phyloP scores from a whole-genome alignment of 2,329 filamentous ascomycete genomes.

The Nigrospora oryzae region DNA sequence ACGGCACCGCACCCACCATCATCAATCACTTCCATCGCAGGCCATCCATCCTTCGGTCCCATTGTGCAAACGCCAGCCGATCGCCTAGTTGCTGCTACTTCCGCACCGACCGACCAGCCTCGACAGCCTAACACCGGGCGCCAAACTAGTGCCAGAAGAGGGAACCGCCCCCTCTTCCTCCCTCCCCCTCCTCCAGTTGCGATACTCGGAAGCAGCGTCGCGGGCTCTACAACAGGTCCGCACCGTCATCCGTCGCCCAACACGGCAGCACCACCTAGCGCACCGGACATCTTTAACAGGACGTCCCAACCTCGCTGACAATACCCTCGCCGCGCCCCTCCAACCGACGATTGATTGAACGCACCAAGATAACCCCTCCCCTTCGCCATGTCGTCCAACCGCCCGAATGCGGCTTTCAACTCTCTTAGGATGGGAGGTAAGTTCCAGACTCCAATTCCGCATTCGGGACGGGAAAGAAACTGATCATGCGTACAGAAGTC shows the following conservation, averaged over 20 bases:
- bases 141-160: no score
- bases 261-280: constrained; percentile 2
- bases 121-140: no score
- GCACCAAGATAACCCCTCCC: constrained; percentile 1
- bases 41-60: no score
- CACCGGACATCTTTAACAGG: constrained; percentile 1
- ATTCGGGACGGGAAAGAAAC: neutral
- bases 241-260: constrained; percentile 1
- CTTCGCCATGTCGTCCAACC: constrained; percentile 23
- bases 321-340: neutral
- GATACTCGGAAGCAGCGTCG: neutral
- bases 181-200: no score
- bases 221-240: constrained; percentile 2
- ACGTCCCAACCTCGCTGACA: constrained; percentile 2
- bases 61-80: no score
- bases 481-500: constrained; percentile 49
- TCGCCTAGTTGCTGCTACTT: no score
- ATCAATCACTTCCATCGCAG: no score
- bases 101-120: no score
- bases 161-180: no score
- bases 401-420: constrained; percentile 75
- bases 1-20: neutral
- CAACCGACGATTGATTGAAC: neutral
- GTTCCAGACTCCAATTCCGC: constrained; percentile 23
- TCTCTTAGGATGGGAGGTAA: constrained; percentile 54